Percentiles rank a stretch among this genome's conserved stretches.
Conservation (phyloP, 148 eudicot genomes). For the Rhododendron griersonianum region DNA sequence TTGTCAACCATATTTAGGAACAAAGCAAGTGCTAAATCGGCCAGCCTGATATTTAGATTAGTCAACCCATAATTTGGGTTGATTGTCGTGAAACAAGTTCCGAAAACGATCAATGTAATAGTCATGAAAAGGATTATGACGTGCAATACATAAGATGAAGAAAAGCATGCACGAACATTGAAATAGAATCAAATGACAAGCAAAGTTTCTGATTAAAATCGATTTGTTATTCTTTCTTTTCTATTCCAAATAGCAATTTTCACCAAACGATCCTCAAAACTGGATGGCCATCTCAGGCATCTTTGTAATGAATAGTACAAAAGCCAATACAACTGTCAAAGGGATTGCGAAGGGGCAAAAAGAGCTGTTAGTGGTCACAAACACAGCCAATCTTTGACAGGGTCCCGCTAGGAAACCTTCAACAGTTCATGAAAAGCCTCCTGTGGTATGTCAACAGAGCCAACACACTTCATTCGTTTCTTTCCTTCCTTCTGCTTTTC, state of each 20-base stretch:
- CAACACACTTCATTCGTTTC: slow-evolving; percentile 96
- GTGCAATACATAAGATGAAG: too few relatives aligned
- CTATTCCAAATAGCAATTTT: not conserved
- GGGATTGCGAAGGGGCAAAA: not conserved
- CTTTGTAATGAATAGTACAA: not conserved
- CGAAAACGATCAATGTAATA: not conserved
- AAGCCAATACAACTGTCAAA: not conserved
- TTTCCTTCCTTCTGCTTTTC: slow-evolving; percentile 98
- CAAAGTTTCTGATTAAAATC: not conserved
- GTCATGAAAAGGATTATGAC: not conserved
- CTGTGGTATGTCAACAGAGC: slow-evolving; percentile 92
- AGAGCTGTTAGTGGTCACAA: not conserved
- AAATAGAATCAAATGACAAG: not conserved
- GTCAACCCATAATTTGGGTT: too few relatives aligned
- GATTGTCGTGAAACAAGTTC: not conserved
- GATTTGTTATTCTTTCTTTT: not conserved
- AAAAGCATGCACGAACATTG: too few relatives aligned
- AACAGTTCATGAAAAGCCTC: slow-evolving; percentile 88
- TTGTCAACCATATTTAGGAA: not conserved
- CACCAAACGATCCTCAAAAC: not conserved
- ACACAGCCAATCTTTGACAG: not conserved
- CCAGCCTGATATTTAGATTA: too few relatives aligned
- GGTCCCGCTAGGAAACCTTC: slow-evolving; percentile 57
- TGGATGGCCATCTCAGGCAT: not conserved
- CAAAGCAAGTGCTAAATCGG: not conserved